Evolutionary conservation across 208 protist species (phyloP).

Genomic region (Leishmania braziliensis): DNA sequence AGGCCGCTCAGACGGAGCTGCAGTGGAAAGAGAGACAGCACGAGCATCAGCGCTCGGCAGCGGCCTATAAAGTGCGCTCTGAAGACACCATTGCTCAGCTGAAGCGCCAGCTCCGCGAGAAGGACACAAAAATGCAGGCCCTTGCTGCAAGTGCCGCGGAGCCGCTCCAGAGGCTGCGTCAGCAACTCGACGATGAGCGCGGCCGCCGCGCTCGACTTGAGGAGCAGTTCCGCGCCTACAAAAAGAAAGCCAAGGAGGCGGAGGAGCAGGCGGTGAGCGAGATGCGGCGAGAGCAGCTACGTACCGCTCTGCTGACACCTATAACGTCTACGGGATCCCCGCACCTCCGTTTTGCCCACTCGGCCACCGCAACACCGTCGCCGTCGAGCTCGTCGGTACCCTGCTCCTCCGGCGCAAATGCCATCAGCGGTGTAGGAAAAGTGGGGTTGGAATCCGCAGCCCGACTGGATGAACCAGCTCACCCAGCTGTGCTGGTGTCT

Average conservation of each 20-base stretch:
- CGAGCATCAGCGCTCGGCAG: constrained; percentile 51
- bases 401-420: neutral
- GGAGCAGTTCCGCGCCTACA: constrained; percentile 70
- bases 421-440: neutral
- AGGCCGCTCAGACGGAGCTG: constrained; percentile 48
- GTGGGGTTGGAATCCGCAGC: neutral
- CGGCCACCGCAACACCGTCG: constrained; percentile 22
- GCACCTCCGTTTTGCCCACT: constrained; percentile 9
- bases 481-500: neutral
- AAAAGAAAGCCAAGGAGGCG: constrained; percentile 78
- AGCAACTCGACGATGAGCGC: constrained; percentile 87
- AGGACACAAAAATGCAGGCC: constrained; percentile 72
- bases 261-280: constrained; percentile 75
- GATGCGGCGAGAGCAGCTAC: constrained; percentile 80
- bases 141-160: constrained; percentile 61
- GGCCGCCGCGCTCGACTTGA: constrained; percentile 69
- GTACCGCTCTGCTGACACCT: constrained; percentile 26
- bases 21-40: constrained; percentile 44
- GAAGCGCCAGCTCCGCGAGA: constrained; percentile 83
- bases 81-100: constrained; percentile 69
- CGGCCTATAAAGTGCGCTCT: constrained; percentile 44
- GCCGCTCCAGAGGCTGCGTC: constrained; percentile 75
- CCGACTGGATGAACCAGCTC: neutral
- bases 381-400: constrained; percentile 10
- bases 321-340: neutral